Base-by-base conservation (phyloP, 2,329 filamentous ascomycete genomes). In the Sporothrix brunneoviolacea region DNA sequence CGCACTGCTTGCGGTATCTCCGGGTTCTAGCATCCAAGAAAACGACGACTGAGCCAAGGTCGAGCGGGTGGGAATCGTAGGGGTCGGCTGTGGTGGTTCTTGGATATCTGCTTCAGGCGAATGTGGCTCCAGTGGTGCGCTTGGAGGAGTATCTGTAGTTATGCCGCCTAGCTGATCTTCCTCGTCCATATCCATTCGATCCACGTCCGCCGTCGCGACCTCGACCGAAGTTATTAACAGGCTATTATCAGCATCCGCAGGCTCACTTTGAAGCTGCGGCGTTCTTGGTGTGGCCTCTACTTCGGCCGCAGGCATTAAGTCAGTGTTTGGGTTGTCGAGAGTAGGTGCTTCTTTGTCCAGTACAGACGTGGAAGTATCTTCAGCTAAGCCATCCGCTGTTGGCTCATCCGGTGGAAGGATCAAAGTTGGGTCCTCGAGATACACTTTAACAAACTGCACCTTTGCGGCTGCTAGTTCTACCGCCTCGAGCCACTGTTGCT, bases 21-120 rank as follows among this genome's bases (percentile, higher is more conserved):
- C 77, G 57, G 83, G 82, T 2, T 83, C 82, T 1, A 90, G 72
- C 84, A 90, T 90, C 83, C 84, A 89, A 1, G 85, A 83, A 64
- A 88, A 90, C 4, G 83, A 85, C 8, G 86, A 88, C 57, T 87
- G 84, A 1, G 84, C 83, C 30, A 89, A 72, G 0, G 76, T 80
- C 4, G 84, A 85, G 19, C 83, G 75, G 18, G 80, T 80, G 0
- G 79, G 80, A 15, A 81, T 74, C 2, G 77, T 68, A 39, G 64
- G 67, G 4, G 60, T 56, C 12, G 66, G 63, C 10, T 28, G 21
- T 12, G 32, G 2, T 15, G 18, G 16, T 22, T 39, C 18, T 6
- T 19, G 28, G 4, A n/a, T n/a, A n/a, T n/a, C n/a, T n/a, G n/a
- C n/a, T n/a, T n/a, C n/a, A n/a, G n/a, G n/a, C n/a, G n/a, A n/a